These are phyloP conservation scores for Eremothecium gossypii DNA, from an alignment of 1,139 yeast species.

Conservation along the genomic window DNA sequence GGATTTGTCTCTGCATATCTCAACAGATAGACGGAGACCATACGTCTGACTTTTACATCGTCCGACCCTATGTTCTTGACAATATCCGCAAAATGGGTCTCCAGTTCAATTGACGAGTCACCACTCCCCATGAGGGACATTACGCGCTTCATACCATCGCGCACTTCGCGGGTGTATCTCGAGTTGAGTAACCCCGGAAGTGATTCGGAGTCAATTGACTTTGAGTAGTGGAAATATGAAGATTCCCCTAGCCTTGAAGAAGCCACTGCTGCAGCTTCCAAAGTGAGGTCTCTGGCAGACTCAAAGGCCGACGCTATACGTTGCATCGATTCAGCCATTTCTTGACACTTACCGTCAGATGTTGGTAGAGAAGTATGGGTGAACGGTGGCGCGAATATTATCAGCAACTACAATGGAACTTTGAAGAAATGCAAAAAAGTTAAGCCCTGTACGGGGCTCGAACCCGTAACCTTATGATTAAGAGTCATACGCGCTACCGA, in stretches of 20 bases:
- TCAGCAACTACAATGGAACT: no score
- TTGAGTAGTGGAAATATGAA: conserved; percentile 30
- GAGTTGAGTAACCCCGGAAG: conserved; percentile 60
- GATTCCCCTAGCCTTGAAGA: conserved; percentile 56
- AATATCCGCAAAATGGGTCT: conserved; percentile 62
- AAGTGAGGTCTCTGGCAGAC: conserved; percentile 69
- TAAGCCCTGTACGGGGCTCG: conserved; percentile 39
- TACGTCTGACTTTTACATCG: conserved; percentile 58
- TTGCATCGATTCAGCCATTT: conserved; percentile 44
- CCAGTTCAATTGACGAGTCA: conserved; percentile 37
- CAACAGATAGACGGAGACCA: conserved; percentile 69
- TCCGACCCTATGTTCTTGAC: conserved; percentile 77
- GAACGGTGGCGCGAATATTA: no score
- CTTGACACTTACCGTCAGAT: background rate
- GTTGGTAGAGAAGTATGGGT: background rate
- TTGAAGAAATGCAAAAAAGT: no score
- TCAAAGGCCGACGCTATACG: conserved; percentile 56
- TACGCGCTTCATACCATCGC: conserved; percentile 69
- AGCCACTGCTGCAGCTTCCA: conserved; percentile 77
- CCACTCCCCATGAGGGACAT: conserved; percentile 60
- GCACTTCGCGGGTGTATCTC: conserved; percentile 58
- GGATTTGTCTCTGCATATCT: conserved; percentile 81
- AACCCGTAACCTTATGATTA: conserved; percentile 39
- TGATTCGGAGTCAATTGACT: conserved; percentile 51
- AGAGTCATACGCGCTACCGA: conserved; percentile 42